These are phyloP conservation scores for Luzula sylvatica DNA, from an alignment of 176 grass and related monocot genomes.

Conservation along the genomic window DNA sequence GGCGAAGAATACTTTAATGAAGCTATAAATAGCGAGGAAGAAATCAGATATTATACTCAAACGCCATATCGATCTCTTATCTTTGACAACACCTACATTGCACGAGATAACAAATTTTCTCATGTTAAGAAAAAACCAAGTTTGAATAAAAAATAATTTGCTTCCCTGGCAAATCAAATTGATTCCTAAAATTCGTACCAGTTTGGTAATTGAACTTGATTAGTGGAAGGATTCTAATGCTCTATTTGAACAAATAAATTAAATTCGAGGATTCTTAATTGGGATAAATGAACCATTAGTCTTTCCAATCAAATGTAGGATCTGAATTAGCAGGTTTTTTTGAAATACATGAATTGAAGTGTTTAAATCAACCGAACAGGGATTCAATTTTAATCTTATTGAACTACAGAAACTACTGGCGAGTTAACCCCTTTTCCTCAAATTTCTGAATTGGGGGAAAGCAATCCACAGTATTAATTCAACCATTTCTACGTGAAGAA, in stretches of 20 bases:
- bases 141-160: neutral
- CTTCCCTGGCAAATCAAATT: neutral
- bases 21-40: slow-evolving; percentile 60
- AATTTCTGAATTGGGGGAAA: neutral
- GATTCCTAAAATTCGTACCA: neutral
- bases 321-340: too few relatives aligned
- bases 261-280: too few relatives aligned
- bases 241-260: too few relatives aligned
- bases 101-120: neutral
- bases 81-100: slow-evolving; percentile 72
- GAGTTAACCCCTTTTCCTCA: neutral
- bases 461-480: neutral
- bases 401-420: too few relatives aligned
- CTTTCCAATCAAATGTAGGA: too few relatives aligned
- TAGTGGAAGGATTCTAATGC: too few relatives aligned
- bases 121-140: neutral
- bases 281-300: too few relatives aligned
- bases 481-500: neutral
- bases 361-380: too few relatives aligned
- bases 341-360: too few relatives aligned
- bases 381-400: too few relatives aligned
- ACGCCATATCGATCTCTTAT: slow-evolving; percentile 74
- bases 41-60: slow-evolving; percentile 92
- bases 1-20: slow-evolving; percentile 52
- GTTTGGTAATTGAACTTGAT: too few relatives aligned